Percentiles rank a stretch among this genome's conserved stretches.
These are phyloP conservation scores for Copromyces sp. DNA, from an alignment of 495 filamentous ascomycete species.

Conservation along the genomic window DNA sequence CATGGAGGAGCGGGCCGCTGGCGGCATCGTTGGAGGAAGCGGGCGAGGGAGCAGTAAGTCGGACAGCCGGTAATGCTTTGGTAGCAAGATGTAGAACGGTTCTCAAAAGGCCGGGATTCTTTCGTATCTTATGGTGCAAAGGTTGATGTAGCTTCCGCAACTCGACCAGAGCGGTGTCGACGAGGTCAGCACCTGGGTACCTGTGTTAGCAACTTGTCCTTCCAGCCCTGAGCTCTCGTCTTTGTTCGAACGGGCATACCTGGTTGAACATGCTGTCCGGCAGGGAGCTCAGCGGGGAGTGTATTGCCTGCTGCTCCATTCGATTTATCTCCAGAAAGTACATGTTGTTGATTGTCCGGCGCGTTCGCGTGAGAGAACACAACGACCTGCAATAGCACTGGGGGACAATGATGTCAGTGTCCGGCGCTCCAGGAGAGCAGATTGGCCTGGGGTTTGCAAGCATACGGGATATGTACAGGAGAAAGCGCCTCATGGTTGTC, in stretches of 20 bases:
- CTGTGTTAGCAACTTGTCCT: constrained; percentile 5
- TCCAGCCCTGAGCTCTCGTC: not conserved
- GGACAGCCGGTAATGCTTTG: constrained; percentile 34
- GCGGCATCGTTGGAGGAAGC: constrained; percentile 20
- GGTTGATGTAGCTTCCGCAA: constrained; percentile 33
- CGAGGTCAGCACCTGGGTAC: constrained; percentile 31
- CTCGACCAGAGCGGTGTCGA: constrained; percentile 32
- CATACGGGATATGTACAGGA: constrained; percentile 35
- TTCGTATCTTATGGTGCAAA: constrained; percentile 24
- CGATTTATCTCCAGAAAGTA: constrained; percentile 17
- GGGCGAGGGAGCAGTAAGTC: constrained; percentile 28
- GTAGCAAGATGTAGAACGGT: constrained; percentile 24
- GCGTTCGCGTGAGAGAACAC: constrained; percentile 24
- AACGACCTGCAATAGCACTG: constrained; percentile 38
- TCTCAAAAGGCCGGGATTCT: constrained; percentile 29
- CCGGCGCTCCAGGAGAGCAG: constrained; percentile 2
- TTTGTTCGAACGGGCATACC: constrained; percentile 10
- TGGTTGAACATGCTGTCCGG: constrained; percentile 15
- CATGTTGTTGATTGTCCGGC: constrained; percentile 22
- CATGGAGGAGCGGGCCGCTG: constrained; percentile 38
- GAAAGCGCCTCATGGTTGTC: constrained; percentile 29
- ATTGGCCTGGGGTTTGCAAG: not conserved
- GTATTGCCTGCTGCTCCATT: constrained; percentile 16
- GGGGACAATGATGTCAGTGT: constrained; percentile 12
- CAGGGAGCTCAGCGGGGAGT: constrained; percentile 20